A percentile compares a stretch with the other conserved stretches of the same genome.
phyloP scores from a whole-genome alignment of 345 rosid species.

The Acer yangbiense region DNA sequence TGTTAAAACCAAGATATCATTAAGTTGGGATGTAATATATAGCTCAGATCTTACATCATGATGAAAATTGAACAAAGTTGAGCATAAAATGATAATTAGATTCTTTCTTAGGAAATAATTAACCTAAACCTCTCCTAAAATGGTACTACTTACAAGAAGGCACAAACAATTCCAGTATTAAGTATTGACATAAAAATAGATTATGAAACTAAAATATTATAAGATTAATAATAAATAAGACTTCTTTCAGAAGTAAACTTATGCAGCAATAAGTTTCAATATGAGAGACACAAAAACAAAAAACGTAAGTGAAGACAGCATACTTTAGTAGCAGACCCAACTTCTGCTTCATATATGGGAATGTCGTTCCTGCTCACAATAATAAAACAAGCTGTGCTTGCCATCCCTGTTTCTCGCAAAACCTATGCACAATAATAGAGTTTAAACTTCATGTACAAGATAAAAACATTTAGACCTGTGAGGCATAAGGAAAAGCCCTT shows the following conservation, averaged over 20 bases:
- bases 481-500: not conserved
- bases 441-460: not conserved
- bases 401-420: constrained; percentile 41
- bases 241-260: not conserved
- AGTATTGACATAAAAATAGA: not conserved
- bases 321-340: constrained; percentile 91
- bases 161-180: not conserved
- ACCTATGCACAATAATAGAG: not conserved
- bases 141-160: not conserved
- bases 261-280: not conserved
- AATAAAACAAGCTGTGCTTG: constrained; percentile 86
- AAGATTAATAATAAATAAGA: not conserved
- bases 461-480: not conserved
- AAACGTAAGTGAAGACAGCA: not conserved
- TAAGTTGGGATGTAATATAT: not conserved
- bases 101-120: not conserved
- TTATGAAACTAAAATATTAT: not conserved
- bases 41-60: not conserved
- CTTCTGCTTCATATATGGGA: constrained; percentile 97
- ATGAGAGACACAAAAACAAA: not conserved
- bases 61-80: not conserved
- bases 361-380: constrained; percentile 89
- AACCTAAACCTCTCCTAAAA: not conserved
- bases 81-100: not conserved
- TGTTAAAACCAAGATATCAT: not conserved